Conservation (phyloP, 2,329 filamentous ascomycete genomes). For the Colletotrichum eleusines region DNA sequence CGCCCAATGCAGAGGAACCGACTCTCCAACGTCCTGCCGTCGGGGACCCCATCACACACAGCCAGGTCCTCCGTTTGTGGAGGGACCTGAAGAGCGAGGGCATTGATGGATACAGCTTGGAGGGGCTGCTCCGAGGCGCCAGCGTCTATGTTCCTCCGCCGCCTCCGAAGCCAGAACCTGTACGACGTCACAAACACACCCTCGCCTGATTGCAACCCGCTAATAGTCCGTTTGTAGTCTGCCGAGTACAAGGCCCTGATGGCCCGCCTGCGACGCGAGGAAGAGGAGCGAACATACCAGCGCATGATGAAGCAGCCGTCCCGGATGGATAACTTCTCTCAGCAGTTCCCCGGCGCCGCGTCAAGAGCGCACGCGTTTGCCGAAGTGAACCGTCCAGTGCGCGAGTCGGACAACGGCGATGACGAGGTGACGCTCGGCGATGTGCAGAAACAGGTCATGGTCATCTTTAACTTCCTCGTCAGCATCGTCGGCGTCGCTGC, state of each 20-base stretch:
- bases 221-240: conserved; percentile 63
- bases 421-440: conserved; percentile 79
- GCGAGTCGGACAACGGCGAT: conserved; percentile 61
- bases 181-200: conserved; percentile 55
- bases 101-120: conserved; percentile 64
- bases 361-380: conserved; percentile 66
- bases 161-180: conserved; percentile 80
- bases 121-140: conserved; percentile 78
- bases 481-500: conserved; percentile 84
- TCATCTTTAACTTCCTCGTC: conserved; percentile 91
- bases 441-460: conserved; percentile 81
- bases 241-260: conserved; percentile 89
- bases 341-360: conserved; percentile 67
- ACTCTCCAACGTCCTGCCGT: conserved; percentile 61
- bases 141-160: conserved; percentile 83
- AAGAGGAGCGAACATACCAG: conserved; percentile 85
- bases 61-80: conserved; percentile 74
- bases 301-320: conserved; percentile 77
- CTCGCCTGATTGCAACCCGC: not conserved
- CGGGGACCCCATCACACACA: conserved; percentile 79
- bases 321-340: conserved; percentile 68
- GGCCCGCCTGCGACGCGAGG: conserved; percentile 83
- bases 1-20: conserved; percentile 54
- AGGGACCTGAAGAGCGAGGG: conserved; percentile 58
- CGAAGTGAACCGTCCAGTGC: conserved; percentile 63